These are phyloP conservation scores for Pseudonitzschia delicatissima DNA, from an alignment of 108 stramenopile species.

Conservation along the genomic window DNA sequence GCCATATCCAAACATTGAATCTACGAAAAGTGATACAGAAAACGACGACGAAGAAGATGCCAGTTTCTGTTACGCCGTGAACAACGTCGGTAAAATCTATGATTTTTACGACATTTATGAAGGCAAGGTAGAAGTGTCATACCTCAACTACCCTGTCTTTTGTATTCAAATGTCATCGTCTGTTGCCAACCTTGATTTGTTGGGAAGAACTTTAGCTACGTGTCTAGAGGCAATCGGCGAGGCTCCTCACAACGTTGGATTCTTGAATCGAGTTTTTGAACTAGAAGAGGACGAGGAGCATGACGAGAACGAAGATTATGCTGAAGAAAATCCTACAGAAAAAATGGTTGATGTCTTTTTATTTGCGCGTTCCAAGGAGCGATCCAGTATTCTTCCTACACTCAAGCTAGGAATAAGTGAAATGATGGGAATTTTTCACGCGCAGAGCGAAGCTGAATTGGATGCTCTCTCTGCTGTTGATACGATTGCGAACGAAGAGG, in stretches of 20 bases:
- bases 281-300: conserved; percentile 23
- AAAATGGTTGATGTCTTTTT: conserved; percentile 32
- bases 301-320: neutral
- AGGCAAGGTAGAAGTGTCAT: conserved; percentile 33
- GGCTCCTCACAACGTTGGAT: conserved; percentile 42
- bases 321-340: neutral
- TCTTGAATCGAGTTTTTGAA: conserved; percentile 35
- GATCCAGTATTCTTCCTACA: conserved; percentile 21
- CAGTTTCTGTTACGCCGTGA: conserved; percentile 33
- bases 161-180: conserved; percentile 48
- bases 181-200: neutral
- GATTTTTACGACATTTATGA: conserved; percentile 29
- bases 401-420: conserved; percentile 47
- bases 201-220: conserved; percentile 17
- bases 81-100: conserved; percentile 19
- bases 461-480: conserved; percentile 1
- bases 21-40: conserved; percentile 8
- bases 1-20: conserved; percentile 41
- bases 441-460: conserved; percentile 41
- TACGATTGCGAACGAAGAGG: conserved; percentile 1
- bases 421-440: conserved; percentile 60
- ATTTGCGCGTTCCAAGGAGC: conserved; percentile 50
- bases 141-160: conserved; percentile 55
- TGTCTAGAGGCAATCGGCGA: conserved; percentile 34
- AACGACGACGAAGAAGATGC: conserved; percentile 3